Percentiles rank a stretch among this genome's conserved stretches.
These are phyloP conservation scores for Coemansia sp. DNA, from an alignment of 192 early-diverging fungal genomes.

Conservation along the genomic window DNA sequence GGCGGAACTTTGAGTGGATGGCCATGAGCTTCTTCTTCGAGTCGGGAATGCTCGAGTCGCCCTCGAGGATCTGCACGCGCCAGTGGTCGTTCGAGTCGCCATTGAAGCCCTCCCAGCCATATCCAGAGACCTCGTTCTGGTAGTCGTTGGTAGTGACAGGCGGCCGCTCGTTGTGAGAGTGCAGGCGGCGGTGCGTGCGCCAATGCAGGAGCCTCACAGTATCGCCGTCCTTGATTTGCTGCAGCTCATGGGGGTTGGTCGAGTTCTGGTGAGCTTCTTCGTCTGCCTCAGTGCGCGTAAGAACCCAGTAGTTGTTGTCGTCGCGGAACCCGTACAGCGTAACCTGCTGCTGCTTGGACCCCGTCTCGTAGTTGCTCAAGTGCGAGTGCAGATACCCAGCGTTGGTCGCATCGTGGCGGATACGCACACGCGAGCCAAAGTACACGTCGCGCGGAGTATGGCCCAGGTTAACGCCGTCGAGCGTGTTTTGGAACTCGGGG, in stretches of 20 bases:
- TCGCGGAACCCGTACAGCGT: constrained; percentile 79
- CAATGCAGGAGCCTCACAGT: constrained; percentile 70
- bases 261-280: constrained; percentile 10
- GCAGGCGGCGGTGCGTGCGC: constrained; percentile 59
- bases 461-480: constrained; percentile 58
- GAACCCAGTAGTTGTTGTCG: constrained; percentile 80
- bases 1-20: constrained; percentile 65
- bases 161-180: constrained; percentile 71
- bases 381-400: constrained; percentile 61
- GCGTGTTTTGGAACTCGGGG: constrained; percentile 82
- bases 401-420: constrained; percentile 40
- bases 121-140: constrained; percentile 71
- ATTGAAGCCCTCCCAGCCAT: constrained; percentile 65
- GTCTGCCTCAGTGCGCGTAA: constrained; percentile 40
- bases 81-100: constrained; percentile 95
- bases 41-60: constrained; percentile 45
- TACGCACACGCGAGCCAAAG: constrained; percentile 52
- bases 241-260: constrained; percentile 37
- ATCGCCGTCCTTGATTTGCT: constrained; percentile 62
- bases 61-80: constrained; percentile 67
- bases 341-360: constrained; percentile 76
- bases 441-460: constrained; percentile 49
- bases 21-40: constrained; percentile 57
- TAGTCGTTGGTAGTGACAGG: constrained; percentile 64
- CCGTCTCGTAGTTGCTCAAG: constrained; percentile 61